These are phyloP conservation scores for Phanerodontia chrysosporium DNA, from an alignment of 768 basidiomycete genomes.

Conservation along the genomic window DNA sequence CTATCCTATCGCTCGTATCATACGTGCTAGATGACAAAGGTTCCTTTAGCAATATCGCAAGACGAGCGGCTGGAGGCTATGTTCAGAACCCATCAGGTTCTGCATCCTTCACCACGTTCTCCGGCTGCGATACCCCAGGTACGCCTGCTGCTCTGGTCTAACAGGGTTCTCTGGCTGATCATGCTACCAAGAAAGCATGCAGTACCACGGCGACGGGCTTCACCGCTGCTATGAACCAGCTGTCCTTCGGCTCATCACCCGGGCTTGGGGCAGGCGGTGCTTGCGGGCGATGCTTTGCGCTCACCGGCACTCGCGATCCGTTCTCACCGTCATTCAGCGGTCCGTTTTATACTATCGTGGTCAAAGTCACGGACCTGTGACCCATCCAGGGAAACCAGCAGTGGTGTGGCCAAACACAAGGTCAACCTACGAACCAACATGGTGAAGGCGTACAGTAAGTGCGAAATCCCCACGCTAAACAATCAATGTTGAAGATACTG, in stretches of 20 bases:
- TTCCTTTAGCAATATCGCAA: neutral
- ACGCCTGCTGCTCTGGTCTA: slow-evolving; percentile 2
- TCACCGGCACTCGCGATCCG: slow-evolving; percentile 48
- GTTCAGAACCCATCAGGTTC: slow-evolving; percentile 47
- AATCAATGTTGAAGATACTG: neutral
- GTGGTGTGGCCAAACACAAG: slow-evolving; percentile 51
- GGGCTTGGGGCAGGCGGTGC: slow-evolving; percentile 53
- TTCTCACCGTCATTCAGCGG: slow-evolving; percentile 46
- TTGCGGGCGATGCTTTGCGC: slow-evolving; percentile 56
- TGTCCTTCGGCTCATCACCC: slow-evolving; percentile 48
- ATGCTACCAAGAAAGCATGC: no score
- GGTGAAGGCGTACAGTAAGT: slow-evolving; percentile 47
- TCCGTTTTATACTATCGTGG: slow-evolving; percentile 50
- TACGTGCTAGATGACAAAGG: neutral
- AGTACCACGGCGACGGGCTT: slow-evolving; percentile 45
- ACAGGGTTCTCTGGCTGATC: no score
- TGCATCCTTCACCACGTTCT: slow-evolving; percentile 57
- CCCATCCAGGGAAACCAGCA: slow-evolving; percentile 45
- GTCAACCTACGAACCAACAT: slow-evolving; percentile 38
- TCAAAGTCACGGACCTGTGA: slow-evolving; percentile 44
- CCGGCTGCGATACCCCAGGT: slow-evolving; percentile 48
- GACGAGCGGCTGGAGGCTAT: slow-evolving; percentile 44
- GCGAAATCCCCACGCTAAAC: neutral
- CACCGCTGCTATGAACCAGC: slow-evolving; percentile 55
- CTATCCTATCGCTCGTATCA: neutral